Base-by-base conservation (phyloP, 768 basidiomycete species). In the Dentipellis fragilis region DNA sequence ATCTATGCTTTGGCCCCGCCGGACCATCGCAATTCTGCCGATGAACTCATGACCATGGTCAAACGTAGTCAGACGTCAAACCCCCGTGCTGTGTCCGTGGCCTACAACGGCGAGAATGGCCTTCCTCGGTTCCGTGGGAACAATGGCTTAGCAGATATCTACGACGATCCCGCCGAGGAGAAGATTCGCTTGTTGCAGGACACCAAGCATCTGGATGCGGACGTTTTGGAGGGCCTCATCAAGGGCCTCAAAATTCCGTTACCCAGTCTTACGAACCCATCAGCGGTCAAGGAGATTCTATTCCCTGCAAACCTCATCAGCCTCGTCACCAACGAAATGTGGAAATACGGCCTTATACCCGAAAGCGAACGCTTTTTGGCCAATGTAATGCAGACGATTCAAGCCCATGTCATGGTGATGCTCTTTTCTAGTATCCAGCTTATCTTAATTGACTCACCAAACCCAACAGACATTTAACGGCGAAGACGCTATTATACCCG, bases 271-370 rank as follows among this genome's bases (percentile, higher is more conserved):
- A 87, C 87, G 48, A 95, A 89, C 65, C 89, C 93, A 1, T 89
- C 93, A n/a, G 84, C 87, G 17, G 85, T 92, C 59, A 97, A 97
- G 71, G 96, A 99, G 69, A 93, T 99, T 54, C 78, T 99, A 42
- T 99, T 99, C 85, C 96, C 96, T 10, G 94, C 96, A 22, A 97
- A 98, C 69, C 81, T 99, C 57, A 98, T 99, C 71, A 92, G 89
- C 67, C 74, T 98, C 49, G 86, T 96, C 61, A 95, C 93, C n/a
- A 99, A 99, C 69, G 96, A 98, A 71, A 99, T 99, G 96, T 98
- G 96, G 96, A 97, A 96, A 71, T 93, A 95, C 65, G 93, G 94
- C 50, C 81, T 99, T 61, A 97, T 98, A 62, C 79, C 84, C 14
- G 96, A 99, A 71, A 95, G 93, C 72, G 96, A 98, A 70, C 80